Percentiles rank a stretch among this genome's conserved stretches.
These are phyloP conservation scores for Medicago truncatula DNA, from an alignment of 306 rosid genomes.

Conservation along the genomic window DNA sequence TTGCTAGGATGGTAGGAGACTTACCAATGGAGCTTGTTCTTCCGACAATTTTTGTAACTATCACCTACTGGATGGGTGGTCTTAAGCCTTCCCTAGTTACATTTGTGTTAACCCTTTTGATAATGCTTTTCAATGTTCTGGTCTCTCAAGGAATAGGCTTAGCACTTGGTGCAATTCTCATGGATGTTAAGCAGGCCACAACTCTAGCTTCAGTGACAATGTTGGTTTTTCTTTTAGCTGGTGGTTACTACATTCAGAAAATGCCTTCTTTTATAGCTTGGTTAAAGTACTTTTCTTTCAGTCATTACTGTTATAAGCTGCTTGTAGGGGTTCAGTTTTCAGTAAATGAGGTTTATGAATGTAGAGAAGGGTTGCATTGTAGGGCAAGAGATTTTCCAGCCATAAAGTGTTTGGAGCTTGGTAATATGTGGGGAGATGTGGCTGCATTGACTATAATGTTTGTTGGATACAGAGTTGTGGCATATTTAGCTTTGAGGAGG, in stretches of 20 bases:
- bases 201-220: conserved; percentile 83
- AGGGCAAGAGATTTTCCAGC: conserved; percentile 69
- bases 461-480: conserved; percentile 76
- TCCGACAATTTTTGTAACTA: conserved; percentile 72
- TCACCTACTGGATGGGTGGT: conserved; percentile 91
- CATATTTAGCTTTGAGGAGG: conserved; percentile 75
- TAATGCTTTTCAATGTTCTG: conserved; percentile 75
- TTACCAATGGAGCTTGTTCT: conserved; percentile 93
- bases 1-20: conserved; percentile 78
- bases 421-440: conserved; percentile 69
- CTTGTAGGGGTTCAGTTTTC: conserved; percentile 80
- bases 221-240: conserved; percentile 81
- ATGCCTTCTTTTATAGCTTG: conserved; percentile 83
- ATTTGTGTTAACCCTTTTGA: conserved; percentile 66
- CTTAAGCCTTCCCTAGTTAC: conserved; percentile 72
- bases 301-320: conserved; percentile 78
- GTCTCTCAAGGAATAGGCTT: conserved; percentile 91
- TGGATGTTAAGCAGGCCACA: conserved; percentile 88
- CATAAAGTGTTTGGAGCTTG: conserved; percentile 60
- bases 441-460: conserved; percentile 77
- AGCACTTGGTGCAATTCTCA: conserved; percentile 86
- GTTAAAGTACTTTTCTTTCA: conserved; percentile 82
- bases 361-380: conserved; percentile 61
- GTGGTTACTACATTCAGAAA: conserved; percentile 87
- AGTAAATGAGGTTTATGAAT: conserved; percentile 61